Evolutionary conservation across 2,329 filamentous ascomycete species (phyloP), one percentile per base, ranked within the genome.

Genomic region (Cordyceps farinosa): DNA sequence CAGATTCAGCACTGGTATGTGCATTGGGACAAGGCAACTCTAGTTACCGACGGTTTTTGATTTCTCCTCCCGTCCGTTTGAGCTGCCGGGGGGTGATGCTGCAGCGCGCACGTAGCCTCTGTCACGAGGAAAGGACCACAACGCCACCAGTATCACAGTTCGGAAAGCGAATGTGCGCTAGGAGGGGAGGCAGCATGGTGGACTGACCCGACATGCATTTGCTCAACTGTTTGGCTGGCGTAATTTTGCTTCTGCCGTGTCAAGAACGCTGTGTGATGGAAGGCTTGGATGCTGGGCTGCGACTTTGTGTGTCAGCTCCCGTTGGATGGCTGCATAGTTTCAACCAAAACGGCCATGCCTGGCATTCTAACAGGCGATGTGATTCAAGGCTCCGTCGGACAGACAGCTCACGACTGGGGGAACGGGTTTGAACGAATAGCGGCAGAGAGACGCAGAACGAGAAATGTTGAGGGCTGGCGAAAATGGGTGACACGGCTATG

Each of bases 61-160:
- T 38, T 15, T 53, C 15, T 11, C 8, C 8, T 51, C n/a, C 38
- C 5, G 44, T 50, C 22, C 15, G 55, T 27, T 36, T 44, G 44
- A 50, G 42, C 11, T n/a, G n/a, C 40, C n/a, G 53, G 51, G 51
- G 17, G 38, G 9, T 27, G n/a, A 47, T 30, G 42, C 44, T 58
- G 32, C 55, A 58, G 44, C 36, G 44, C 55, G 55, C 44, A 58
- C 55, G 13, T 48, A 38, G 32, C n/a, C 44, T 58, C 55, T 22
- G 55, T 58, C 55, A 58, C 44, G 55, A 58, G 55, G 55, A 58
- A 40, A 30, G 10, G 44, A 48, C 30, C 22, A 58, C 44, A 36
- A 32, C 55, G 55, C 55, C 55, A 58, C 55, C 44, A 27, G 38
- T 38, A 30, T 55, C 38, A 55, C 38, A 55, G 8, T 55, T 7